Conservation (phyloP, 768 basidiomycete species). For the Suillus tomentosus region DNA sequence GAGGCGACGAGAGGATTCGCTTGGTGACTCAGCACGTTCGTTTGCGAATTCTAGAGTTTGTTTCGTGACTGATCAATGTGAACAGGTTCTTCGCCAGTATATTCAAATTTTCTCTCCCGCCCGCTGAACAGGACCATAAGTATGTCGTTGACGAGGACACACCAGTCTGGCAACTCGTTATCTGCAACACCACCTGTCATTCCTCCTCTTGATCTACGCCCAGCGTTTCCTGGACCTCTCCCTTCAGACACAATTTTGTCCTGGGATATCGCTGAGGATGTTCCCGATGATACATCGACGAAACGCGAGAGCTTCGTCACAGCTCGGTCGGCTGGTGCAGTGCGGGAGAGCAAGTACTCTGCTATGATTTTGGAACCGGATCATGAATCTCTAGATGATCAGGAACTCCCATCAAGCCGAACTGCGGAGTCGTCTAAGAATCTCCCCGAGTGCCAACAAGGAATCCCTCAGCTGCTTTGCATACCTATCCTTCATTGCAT, state of each 20-base stretch:
- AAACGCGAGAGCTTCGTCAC: constrained; percentile 63
- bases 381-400: constrained; percentile 22
- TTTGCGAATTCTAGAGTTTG: constrained; percentile 14
- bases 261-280: constrained; percentile 25
- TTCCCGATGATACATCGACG: constrained; percentile 42
- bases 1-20: constrained; percentile 32
- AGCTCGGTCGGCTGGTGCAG: constrained; percentile 33
- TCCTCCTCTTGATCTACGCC: constrained; percentile 60
- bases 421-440: constrained; percentile 13
- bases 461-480: neutral
- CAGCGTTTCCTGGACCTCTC: constrained; percentile 48
- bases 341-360: constrained; percentile 34
- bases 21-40: constrained; percentile 43
- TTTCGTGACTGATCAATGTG: constrained; percentile 5
- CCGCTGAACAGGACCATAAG: constrained; percentile 68
- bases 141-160: constrained; percentile 62
- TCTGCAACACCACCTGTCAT: constrained; percentile 48
- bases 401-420: constrained; percentile 19
- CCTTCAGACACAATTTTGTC: constrained; percentile 22
- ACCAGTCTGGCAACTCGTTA: constrained; percentile 44
- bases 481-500: too few relatives aligned
- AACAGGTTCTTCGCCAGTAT: constrained; percentile 50
- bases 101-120: constrained; percentile 61
- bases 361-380: constrained; percentile 24
- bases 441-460: constrained; percentile 5